Evolutionary conservation across 257 asterid species (phyloP), one percentile per base, ranked within the genome.

Genomic region (Rauvolfia tetraphylla): DNA sequence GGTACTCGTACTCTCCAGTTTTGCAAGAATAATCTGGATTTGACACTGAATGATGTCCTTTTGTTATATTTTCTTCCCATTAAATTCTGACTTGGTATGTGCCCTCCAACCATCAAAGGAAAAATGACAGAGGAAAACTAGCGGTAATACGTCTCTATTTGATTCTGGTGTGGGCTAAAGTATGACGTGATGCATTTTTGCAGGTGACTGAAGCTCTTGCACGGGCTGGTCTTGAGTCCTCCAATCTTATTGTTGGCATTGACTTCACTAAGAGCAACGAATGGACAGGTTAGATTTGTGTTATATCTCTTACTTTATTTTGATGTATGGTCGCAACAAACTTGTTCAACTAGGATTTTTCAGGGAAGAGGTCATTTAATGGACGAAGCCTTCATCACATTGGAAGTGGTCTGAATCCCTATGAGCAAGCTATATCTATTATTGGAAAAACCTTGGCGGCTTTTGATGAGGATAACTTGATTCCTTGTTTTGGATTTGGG

Each of bases 261-360:
- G 98, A 95, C 85, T 92, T 91, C 85, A 95, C 99, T 2, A 95
- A 91, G 93, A 95, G 98, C 87, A 95, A 95, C 59, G 98, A 95
- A 81, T 95, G 99, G 98, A 95, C 99, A 82, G 99, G 99, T 95
- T 62, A 41, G 18, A 25, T 65, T 41, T 73, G 77, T 15, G 11
- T 68, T 61, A 42, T 41, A 42, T 10, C 58, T 29, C 46, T 49
- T 22, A 53, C 23, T 25, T 69, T 48, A 9, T 31, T 48, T 78
- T 42, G 34, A 44, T 14, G 46, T 75, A 25, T 66, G 46, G 71
- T 42, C 73, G 53, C 39, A 74, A 5, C 53, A 61, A 34, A 83
- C 77, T 62, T 75, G 14, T 78, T 89, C 75, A 89, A 72, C 82
- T 77, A 33, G 71, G 61, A 75, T 68, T 65, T 78, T 20, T 53